phyloP scores from a whole-genome alignment of 768 basidiomycete genomes.

The Tulasnella sp. region DNA sequence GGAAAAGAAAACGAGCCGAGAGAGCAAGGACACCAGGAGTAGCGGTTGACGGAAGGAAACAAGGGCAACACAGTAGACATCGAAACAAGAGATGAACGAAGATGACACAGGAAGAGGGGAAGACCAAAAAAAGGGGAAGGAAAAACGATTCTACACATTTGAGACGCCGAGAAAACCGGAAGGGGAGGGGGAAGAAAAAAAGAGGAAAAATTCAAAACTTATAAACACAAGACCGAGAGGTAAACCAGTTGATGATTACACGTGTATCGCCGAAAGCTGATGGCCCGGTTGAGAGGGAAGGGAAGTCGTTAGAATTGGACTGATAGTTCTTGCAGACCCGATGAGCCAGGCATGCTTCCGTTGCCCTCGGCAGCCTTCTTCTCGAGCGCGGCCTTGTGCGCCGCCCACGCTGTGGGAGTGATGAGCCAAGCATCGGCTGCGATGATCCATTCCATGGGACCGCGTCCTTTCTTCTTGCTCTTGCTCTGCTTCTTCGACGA shows the following conservation, averaged over 20 bases:
- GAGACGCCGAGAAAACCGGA: background rate
- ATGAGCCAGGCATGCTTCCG: background rate
- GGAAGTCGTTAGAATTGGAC: background rate
- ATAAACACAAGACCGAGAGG: background rate
- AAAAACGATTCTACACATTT: background rate
- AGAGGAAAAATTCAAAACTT: background rate
- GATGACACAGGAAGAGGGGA: background rate
- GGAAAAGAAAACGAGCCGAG: background rate
- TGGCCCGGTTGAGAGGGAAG: background rate
- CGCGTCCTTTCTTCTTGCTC: constrained; percentile 15
- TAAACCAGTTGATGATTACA: background rate
- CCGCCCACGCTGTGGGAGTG: constrained; percentile 11
- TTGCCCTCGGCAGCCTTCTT: background rate
- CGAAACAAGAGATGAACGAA: background rate
- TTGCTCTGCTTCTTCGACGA: background rate
- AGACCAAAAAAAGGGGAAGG: background rate
- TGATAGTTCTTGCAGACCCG: background rate
- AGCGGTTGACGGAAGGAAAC: background rate
- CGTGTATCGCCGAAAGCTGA: background rate
- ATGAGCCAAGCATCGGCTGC: constrained; percentile 17
- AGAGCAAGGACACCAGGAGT: background rate
- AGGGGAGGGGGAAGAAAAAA: background rate
- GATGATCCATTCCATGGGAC: constrained; percentile 20
- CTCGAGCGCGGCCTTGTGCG: background rate
- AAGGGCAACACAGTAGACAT: background rate